Evolutionary conservation across 352 stramenopile genomes (phyloP).

Genomic region (Phytophthora cactorum): DNA sequence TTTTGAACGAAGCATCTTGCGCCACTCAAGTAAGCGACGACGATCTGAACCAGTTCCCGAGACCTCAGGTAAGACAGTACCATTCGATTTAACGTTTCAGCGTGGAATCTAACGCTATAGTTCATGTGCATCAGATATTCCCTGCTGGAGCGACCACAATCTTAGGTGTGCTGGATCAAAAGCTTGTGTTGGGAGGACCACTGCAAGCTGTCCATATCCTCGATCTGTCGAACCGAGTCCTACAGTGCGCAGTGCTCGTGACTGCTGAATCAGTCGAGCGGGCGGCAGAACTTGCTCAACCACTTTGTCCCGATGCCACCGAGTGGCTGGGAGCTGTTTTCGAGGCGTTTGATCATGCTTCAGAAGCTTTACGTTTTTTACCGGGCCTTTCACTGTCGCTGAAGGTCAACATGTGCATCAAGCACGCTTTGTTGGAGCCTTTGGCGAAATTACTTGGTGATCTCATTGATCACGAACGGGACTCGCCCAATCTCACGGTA

Average conservation of each 20-base stretch:
- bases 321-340: constrained; percentile 71
- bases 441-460: constrained; percentile 44
- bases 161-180: constrained; percentile 51
- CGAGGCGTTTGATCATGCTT: constrained; percentile 67
- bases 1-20: constrained; percentile 38
- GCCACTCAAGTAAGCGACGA: constrained; percentile 40
- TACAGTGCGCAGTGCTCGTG: constrained; percentile 75
- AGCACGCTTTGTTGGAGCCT: constrained; percentile 52
- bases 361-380: constrained; percentile 45
- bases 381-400: constrained; percentile 43
- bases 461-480: constrained; percentile 29
- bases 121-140: constrained; percentile 36
- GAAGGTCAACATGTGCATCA: constrained; percentile 78
- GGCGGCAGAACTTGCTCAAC: constrained; percentile 50
- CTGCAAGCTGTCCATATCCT: constrained; percentile 58
- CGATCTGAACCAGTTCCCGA: constrained; percentile 49
- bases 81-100: background rate
- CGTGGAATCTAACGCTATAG: background rate
- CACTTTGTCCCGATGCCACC: constrained; percentile 39
- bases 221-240: constrained; percentile 64
- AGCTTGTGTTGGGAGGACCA: constrained; percentile 57
- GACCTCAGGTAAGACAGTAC: constrained; percentile 41
- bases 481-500: constrained; percentile 59
- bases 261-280: constrained; percentile 52
- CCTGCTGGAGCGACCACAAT: constrained; percentile 53